Conservation (phyloP, 352 stramenopile genomes). For the Pythium periplocum region DNA sequence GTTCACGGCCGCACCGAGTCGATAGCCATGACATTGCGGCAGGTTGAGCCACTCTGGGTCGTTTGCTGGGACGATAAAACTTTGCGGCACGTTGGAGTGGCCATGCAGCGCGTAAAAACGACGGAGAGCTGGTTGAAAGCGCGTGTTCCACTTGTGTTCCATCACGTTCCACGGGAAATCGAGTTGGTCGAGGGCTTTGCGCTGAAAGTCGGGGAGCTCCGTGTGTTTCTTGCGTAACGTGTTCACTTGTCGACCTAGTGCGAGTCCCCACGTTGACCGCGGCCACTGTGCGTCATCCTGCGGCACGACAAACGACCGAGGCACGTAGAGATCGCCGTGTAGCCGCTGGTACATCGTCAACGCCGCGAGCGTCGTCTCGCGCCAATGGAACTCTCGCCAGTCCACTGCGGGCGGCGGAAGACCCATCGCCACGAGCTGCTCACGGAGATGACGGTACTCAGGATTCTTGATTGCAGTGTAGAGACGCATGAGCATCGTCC, state of each 20-base stretch:
- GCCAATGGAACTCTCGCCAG: slow-evolving; percentile 44
- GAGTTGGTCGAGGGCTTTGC: slow-evolving; percentile 12
- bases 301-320: slow-evolving; percentile 34
- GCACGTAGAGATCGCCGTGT: slow-evolving; percentile 30
- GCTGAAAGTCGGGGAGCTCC: slow-evolving; percentile 27
- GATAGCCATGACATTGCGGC: slow-evolving; percentile 21
- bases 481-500: slow-evolving; percentile 26
- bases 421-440: slow-evolving; percentile 23
- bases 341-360: slow-evolving; percentile 27
- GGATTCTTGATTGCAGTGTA: slow-evolving; percentile 6
- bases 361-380: slow-evolving; percentile 20
- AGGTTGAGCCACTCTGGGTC: neutral
- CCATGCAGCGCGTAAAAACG: slow-evolving; percentile 64
- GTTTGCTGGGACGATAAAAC: slow-evolving; percentile 55
- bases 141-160: slow-evolving; percentile 23
- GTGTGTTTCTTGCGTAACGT: slow-evolving; percentile 25
- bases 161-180: slow-evolving; percentile 24
- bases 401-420: slow-evolving; percentile 21
- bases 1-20: slow-evolving; percentile 45
- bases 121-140: slow-evolving; percentile 39
- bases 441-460: neutral
- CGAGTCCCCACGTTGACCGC: slow-evolving; percentile 26
- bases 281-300: slow-evolving; percentile 23
- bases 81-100: slow-evolving; percentile 72
- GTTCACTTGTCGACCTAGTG: slow-evolving; percentile 32